phyloP scores from a whole-genome alignment of 495 filamentous ascomycete genomes.

The Sporormia fimetaria region DNA sequence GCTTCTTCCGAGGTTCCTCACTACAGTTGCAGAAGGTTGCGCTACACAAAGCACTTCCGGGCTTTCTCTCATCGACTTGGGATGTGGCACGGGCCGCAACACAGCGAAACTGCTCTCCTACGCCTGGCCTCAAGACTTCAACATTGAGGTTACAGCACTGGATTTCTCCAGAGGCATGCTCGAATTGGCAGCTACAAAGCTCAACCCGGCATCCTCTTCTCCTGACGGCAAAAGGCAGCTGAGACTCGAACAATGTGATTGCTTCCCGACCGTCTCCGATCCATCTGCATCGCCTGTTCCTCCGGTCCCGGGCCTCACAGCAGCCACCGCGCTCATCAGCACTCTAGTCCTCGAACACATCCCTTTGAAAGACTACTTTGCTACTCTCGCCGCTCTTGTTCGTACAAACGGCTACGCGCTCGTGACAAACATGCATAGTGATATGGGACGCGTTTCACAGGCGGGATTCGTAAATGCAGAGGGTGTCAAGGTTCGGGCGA shows the following conservation, averaged over 20 bases:
- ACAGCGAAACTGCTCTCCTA: slow-evolving; percentile 44
- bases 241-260: slow-evolving; percentile 32
- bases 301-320: slow-evolving; percentile 6
- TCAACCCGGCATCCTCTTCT: slow-evolving; percentile 9
- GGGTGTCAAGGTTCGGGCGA: slow-evolving; percentile 46
- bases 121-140: slow-evolving; percentile 13
- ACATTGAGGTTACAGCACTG: slow-evolving; percentile 35
- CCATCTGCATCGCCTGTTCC: slow-evolving; percentile 9
- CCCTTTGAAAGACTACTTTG: slow-evolving; percentile 47
- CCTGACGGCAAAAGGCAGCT: neutral
- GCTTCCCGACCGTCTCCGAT: slow-evolving; percentile 8
- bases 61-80: slow-evolving; percentile 46
- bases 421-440: slow-evolving; percentile 63
- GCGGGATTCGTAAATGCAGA: slow-evolving; percentile 55
- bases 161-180: slow-evolving; percentile 46
- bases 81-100: slow-evolving; percentile 62
- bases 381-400: slow-evolving; percentile 38
- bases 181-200: slow-evolving; percentile 39
- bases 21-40: slow-evolving; percentile 24
- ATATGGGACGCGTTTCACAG: slow-evolving; percentile 53
- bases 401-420: slow-evolving; percentile 43
- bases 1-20: slow-evolving; percentile 45
- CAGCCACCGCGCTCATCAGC: slow-evolving; percentile 42
- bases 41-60: slow-evolving; percentile 14
- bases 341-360: slow-evolving; percentile 65